Conservation (phyloP, 1,284 basidiomycete genomes). For the Boletus holoroseus region DNA sequence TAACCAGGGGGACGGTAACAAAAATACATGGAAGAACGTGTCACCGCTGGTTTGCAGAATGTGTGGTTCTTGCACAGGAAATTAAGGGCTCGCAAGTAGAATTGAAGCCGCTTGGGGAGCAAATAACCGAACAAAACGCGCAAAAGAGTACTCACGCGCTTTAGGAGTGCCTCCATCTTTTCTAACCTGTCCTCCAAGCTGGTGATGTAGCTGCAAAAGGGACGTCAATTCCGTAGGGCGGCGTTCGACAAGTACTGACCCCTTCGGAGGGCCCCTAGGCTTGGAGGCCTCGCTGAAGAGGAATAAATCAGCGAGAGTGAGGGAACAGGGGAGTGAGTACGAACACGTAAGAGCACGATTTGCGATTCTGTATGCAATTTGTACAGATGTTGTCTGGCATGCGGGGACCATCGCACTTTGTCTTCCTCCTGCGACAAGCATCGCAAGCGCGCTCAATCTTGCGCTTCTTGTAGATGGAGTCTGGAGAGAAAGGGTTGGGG, state of each 20-base stretch:
- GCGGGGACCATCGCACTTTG: conserved; percentile 63
- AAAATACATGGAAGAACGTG: conserved; percentile 1
- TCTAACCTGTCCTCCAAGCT: conserved; percentile 72
- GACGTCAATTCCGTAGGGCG: neutral
- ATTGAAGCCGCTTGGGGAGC: neutral
- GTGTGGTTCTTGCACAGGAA: neutral
- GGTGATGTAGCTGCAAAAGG: conserved; percentile 58
- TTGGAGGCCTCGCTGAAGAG: conserved; percentile 62
- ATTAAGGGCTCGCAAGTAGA: neutral
- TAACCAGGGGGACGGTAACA: neutral
- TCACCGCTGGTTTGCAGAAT: neutral
- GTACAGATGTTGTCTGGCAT: conserved; percentile 60
- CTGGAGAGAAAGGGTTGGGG: conserved; percentile 2
- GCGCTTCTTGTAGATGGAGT: conserved; percentile 40
- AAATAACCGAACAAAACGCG: neutral
- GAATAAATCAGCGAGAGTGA: neutral
- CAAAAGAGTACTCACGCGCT: conserved; percentile 46
- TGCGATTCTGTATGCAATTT: conserved; percentile 61
- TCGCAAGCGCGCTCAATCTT: conserved; percentile 70
- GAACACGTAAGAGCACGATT: conserved; percentile 70
- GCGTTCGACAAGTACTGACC: conserved; percentile 42
- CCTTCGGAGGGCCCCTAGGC: conserved; percentile 80
- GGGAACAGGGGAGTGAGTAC: conserved; percentile 24
- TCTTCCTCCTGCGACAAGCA: conserved; percentile 61
- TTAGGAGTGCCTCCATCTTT: conserved; percentile 63